These are phyloP conservation scores for Teunomyces gatunensis DNA, from an alignment of 805 yeast species.

Conservation along the genomic window DNA sequence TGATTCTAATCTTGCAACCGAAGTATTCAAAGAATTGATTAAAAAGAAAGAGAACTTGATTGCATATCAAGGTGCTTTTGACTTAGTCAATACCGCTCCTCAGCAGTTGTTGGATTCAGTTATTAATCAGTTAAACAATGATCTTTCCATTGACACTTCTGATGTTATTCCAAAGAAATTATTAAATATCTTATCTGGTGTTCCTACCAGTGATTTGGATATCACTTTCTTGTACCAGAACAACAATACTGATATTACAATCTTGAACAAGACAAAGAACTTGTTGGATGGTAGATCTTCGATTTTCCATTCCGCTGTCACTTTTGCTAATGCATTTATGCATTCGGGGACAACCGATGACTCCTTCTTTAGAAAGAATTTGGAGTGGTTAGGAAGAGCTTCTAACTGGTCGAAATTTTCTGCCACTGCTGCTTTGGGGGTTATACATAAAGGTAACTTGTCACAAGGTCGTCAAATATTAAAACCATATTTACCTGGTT, in stretches of 20 bases:
- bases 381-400: slow-evolving; percentile 97
- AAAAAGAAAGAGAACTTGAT: slow-evolving; percentile 49
- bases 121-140: slow-evolving; percentile 35
- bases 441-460: slow-evolving; percentile 91
- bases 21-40: slow-evolving; percentile 62
- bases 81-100: slow-evolving; percentile 85
- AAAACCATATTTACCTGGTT: slow-evolving; percentile 87
- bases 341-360: slow-evolving; percentile 97
- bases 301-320: slow-evolving; percentile 91
- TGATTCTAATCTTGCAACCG: slow-evolving; percentile 66
- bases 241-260: slow-evolving; percentile 80
- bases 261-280: slow-evolving; percentile 77
- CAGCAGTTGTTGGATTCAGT: slow-evolving; percentile 76
- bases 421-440: slow-evolving; percentile 97
- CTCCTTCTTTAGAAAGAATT: slow-evolving; percentile 81
- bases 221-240: slow-evolving; percentile 84
- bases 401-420: slow-evolving; percentile 97
- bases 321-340: slow-evolving; percentile 91
- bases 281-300: slow-evolving; percentile 89
- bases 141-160: slow-evolving; percentile 22
- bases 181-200: slow-evolving; percentile 76
- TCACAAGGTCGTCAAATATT: slow-evolving; percentile 85
- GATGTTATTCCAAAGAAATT: slow-evolving; percentile 41
- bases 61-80: slow-evolving; percentile 94
- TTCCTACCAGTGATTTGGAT: slow-evolving; percentile 90